Percentiles rank a stretch among this genome's conserved stretches.
Conservation (phyloP, 257 asterid species). For the Scutellaria baicalensis region DNA sequence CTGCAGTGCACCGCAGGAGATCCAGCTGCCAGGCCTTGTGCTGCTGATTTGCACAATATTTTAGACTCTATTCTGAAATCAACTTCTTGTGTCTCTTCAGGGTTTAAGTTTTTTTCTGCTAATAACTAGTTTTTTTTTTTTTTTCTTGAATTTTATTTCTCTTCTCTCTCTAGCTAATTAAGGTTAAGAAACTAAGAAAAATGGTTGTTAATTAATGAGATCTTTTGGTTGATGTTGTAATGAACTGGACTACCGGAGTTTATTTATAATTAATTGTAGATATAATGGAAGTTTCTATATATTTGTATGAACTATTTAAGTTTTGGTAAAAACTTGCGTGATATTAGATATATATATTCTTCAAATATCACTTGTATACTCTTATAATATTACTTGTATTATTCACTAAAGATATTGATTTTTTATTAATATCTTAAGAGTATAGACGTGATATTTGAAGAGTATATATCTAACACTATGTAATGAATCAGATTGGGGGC, state of each 20-base stretch:
- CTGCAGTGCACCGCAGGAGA: constrained; percentile 70
- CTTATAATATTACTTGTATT: too few relatives aligned
- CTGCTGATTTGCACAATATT: constrained; percentile 32
- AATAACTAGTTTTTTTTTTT: constrained; percentile 12
- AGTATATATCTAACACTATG: too few relatives aligned
- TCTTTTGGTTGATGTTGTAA: constrained; percentile 35
- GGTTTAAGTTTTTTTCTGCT: constrained; percentile 34
- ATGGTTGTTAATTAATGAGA: constrained; percentile 9
- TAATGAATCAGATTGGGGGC: too few relatives aligned
- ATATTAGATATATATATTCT: too few relatives aligned
- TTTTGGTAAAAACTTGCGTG: too few relatives aligned
- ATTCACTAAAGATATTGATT: too few relatives aligned
- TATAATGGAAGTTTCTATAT: constrained; percentile 9
- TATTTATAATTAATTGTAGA: constrained; percentile 27
- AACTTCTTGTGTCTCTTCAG: constrained; percentile 36
- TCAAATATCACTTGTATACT: too few relatives aligned
- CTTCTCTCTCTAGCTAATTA: background rate
- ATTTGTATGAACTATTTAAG: constrained; percentile 12
- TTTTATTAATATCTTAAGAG: too few relatives aligned
- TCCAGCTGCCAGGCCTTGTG: constrained; percentile 57
- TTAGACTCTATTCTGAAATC: constrained; percentile 44
- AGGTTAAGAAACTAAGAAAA: background rate
- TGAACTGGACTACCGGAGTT: constrained; percentile 24
- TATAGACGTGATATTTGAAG: too few relatives aligned
- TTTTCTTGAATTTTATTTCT: background rate